A percentile compares a stretch with the other conserved stretches of the same genome.
Evolutionary conservation across 2,329 filamentous ascomycete genomes (phyloP).

Genomic region (Colletotrichum graminicola): DNA sequence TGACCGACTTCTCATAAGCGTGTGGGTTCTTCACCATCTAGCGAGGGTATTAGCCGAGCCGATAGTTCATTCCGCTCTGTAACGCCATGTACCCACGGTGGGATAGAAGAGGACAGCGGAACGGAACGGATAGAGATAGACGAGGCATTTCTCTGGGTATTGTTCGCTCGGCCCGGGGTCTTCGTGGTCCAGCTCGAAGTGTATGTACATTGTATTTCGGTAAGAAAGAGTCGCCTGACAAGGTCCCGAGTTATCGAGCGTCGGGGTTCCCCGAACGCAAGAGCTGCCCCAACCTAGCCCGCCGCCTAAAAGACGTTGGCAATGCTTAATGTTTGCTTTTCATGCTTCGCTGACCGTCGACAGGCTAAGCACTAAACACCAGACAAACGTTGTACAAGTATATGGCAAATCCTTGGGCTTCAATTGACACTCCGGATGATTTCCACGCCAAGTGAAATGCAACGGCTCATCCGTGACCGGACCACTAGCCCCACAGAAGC

Average conservation of each 20-base stretch:
- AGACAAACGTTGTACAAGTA: constrained; percentile 2
- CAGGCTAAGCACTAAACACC: background rate
- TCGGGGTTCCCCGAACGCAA: background rate
- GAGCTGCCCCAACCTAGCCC: constrained; percentile 1
- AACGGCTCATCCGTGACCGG: constrained; percentile 36
- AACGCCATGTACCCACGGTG: constrained; percentile 35
- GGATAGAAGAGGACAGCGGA: constrained; percentile 9
- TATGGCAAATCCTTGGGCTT: constrained; percentile 3
- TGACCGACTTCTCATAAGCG: constrained; percentile 24
- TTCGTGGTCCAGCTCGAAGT: constrained; percentile 23
- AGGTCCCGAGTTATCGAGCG: constrained; percentile 4
- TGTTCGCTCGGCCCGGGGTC: constrained; percentile 13
- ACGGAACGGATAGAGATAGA: background rate
- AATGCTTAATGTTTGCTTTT: constrained; percentile 34
- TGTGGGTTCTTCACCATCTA: constrained; percentile 17
- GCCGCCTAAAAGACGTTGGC: constrained; percentile 8
- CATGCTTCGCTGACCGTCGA: constrained; percentile 16
- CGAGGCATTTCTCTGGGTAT: constrained; percentile 10
- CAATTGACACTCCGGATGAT: constrained; percentile 37
- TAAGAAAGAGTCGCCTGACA: constrained; percentile 3
- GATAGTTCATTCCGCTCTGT: constrained; percentile 13
- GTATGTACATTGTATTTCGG: constrained; percentile 7
- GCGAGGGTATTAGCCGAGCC: constrained; percentile 12
- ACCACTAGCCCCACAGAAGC: constrained; percentile 25
- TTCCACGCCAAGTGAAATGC: constrained; percentile 40